Conservation (phyloP, 2,329 filamentous ascomycete species). For the Sporothrix euskadiensis region DNA sequence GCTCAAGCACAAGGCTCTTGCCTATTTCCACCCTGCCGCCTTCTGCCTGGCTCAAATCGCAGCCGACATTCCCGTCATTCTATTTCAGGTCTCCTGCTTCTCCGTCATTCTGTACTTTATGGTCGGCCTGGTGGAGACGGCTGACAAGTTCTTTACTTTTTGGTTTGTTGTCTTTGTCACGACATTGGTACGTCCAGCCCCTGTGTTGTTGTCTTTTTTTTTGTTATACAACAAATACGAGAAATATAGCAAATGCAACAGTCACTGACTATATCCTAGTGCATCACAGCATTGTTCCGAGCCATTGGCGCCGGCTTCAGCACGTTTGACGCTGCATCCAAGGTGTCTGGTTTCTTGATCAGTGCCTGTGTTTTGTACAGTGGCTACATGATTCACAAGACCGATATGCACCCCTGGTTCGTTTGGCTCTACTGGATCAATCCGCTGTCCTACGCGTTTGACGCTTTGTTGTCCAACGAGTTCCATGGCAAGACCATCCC, state of each 20-base stretch:
- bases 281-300: slow-evolving; percentile 63
- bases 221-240: neutral
- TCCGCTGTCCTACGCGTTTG: slow-evolving; percentile 67
- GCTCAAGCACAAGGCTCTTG: slow-evolving; percentile 80
- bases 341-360: slow-evolving; percentile 57
- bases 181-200: slow-evolving; percentile 42
- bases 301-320: slow-evolving; percentile 61
- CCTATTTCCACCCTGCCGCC: slow-evolving; percentile 78
- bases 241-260: neutral
- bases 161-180: slow-evolving; percentile 55
- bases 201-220: neutral
- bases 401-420: slow-evolving; percentile 65
- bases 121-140: slow-evolving; percentile 65
- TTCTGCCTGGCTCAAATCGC: slow-evolving; percentile 82
- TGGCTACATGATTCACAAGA: slow-evolving; percentile 67
- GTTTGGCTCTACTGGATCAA: slow-evolving; percentile 67
- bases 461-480: slow-evolving; percentile 82
- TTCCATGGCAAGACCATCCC: slow-evolving; percentile 69
- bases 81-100: slow-evolving; percentile 68
- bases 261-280: slow-evolving; percentile 33
- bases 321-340: slow-evolving; percentile 64
- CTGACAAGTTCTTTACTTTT: slow-evolving; percentile 67
- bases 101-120: slow-evolving; percentile 83
- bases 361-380: slow-evolving; percentile 66
- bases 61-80: slow-evolving; percentile 73